These are phyloP conservation scores for Lasiodiplodia hormozganensis DNA, from an alignment of 2,329 filamentous ascomycete species.

Conservation along the genomic window DNA sequence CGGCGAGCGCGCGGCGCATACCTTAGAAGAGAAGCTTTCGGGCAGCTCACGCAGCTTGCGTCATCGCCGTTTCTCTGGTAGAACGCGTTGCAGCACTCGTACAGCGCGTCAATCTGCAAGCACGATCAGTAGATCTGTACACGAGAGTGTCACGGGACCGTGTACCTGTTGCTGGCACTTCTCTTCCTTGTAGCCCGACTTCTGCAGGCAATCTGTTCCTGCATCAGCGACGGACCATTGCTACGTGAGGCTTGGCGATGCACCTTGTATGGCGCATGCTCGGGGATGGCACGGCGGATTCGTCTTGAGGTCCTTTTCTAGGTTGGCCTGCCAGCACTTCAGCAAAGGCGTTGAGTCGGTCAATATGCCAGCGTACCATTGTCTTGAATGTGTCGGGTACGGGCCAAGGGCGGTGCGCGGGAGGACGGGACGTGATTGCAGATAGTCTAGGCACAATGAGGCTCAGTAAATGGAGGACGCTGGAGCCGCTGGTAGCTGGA, in stretches of 20 bases:
- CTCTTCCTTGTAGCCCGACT: conserved; percentile 83
- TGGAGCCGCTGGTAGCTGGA: conserved; percentile 1
- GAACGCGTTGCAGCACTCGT: conserved; percentile 91
- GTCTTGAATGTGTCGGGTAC: not conserved
- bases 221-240: conserved; percentile 28
- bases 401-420: not conserved
- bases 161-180: conserved; percentile 72
- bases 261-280: conserved; percentile 92
- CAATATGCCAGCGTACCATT: not conserved
- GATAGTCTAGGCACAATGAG: not conserved
- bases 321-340: conserved; percentile 43
- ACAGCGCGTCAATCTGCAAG: conserved; percentile 79
- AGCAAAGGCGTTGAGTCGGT: conserved; percentile 28
- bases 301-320: conserved; percentile 74
- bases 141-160: not conserved
- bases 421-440: not conserved
- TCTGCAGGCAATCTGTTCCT: conserved; percentile 76
- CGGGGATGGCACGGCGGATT: conserved; percentile 85
- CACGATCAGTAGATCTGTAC: not conserved
- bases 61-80: conserved; percentile 80
- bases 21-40: conserved; percentile 77
- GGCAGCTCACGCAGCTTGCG: conserved; percentile 82
- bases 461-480: conserved; percentile 4
- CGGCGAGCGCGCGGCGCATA: conserved; percentile 33
- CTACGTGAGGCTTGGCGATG: conserved; percentile 30